Evolutionary conservation across 129 eudicot species (phyloP), one percentile per base, ranked within the genome.

Genomic region (Artemisia annua): DNA sequence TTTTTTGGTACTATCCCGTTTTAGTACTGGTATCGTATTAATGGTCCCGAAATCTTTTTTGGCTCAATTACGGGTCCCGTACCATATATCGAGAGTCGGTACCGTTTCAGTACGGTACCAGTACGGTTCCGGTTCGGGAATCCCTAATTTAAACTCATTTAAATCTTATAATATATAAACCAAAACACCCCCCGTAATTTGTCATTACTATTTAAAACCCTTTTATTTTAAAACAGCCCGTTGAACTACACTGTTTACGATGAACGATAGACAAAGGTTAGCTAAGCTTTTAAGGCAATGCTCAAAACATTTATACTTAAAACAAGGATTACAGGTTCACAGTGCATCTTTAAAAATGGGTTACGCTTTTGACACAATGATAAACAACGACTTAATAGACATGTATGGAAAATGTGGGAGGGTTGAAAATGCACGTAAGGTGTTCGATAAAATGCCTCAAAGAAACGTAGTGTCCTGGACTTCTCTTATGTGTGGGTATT

Each of bases 381-480:
- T 88, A 46, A 80, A 73, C 63, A 88, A 80, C 76, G 92, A 91
- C 56, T 80, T 86, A 5, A 77, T 91, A 15, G 90, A 86, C 71
- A 78, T 86, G 87, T 86, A 84, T 15, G 84, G 80, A 14, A 85
- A 85, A 85, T 85, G 91, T 80, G 84, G 89, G 9, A 76, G 74
- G 63, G 17, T 79, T 48, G 87, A 84, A 17, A 63, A 30, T 26
- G 96, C 90, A 50, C 43, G 61, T 61, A 46, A 22, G 17, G 83
- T 88, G 97, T 91, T 91, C 26, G 92, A 87, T 60, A 50, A 10
- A 78, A 88, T 91, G 91, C 78, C 30, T 78, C 81, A 84, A 28
- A 80, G 89, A 69, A 78, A 88, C 78, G 90, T 88, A 39, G 90
- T 88, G 46, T 82, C 92, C 66, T 88, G 88, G 90, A 91, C 92